Evolutionary conservation across 805 yeast species (phyloP), one percentile per base, ranked within the genome.

Genomic region (Trichomonascus vanleenenianus): DNA sequence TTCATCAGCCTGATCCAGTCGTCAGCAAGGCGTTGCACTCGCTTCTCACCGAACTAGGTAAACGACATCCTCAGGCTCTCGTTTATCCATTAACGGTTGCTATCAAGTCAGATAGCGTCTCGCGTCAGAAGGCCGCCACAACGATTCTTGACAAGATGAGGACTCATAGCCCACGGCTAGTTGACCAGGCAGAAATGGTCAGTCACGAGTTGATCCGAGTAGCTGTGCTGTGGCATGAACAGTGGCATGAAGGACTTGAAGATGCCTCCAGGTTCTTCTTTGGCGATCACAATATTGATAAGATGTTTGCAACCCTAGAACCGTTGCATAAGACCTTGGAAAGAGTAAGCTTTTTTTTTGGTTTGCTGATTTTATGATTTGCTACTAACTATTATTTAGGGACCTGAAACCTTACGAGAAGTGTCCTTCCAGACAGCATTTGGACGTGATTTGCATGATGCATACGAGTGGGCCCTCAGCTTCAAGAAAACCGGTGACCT

Each of bases 231-330:
- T 89, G 98, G 97, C 95, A 88, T 58, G 99, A 93, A 58, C 83
- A 84, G 60, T 93, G 99, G 98, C 89, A 88, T 56, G 97, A 91
- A 65, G 97, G 95, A 2, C 71, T 93, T 30, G 99, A 93, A 61
- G 96, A 93, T 67, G 98, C 98, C 0, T 88, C 96, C 2, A 73
- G 96, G 48, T 74, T 85, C 43, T 93, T 83, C 68, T 91, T 88
- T 64, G 96, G 94, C 31, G 98, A 93, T 51, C 93, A 87, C 56
- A 88, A 93, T 58, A 84, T 91, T 10, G 96, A 88, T 45, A 88
- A 86, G 62, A 93, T 93, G 97, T 85, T 85, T 64, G 81, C 85
- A 14, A 88, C 88, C 1, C 65, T 93, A 43, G 95, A 86, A 51
- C 97, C 97, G 2, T 66, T 93, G 43, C 97, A 93, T 64, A 79